Evolutionary conservation across 192 early-diverging fungal species (phyloP), one percentile per base, ranked within the genome.

Genomic region (Linnemannia hyalina): DNA sequence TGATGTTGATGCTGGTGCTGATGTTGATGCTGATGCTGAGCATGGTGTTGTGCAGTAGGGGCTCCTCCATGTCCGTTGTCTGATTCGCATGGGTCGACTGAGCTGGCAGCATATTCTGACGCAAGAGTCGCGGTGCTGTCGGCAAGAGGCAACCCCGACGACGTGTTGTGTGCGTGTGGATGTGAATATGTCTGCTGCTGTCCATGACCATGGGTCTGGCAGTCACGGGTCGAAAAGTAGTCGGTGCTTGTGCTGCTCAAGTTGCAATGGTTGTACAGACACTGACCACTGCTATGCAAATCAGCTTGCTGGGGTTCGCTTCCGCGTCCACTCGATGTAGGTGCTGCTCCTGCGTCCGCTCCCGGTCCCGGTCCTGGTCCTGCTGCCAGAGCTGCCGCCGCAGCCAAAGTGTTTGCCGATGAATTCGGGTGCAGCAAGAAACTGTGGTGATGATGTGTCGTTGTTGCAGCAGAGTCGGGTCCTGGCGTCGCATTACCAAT

Each of bases 61-160:
- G 4, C 26, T 26, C 29, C 23, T 13, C 40, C 42, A 26, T 76
- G 69, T 15, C 49, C 49, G 49, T 52, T 52, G 49, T 81, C 80
- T 57, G 38, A 76, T 9, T 81, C 80, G 20, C n/a, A 81, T 11
- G 68, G 49, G 40, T 75, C 80, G 38, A n/a, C 68, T 55, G 74
- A 76, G 32, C 80, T 81, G 1, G 80, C 36, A 8, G 80, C n/a
- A 63, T 71, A 76, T 2, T 70, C 80, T 3, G 73, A 81, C n/a
- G 54, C 36, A 3, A 81, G 42, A 1, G 74, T 71, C 36, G 74
- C 49, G 22, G 74, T 49, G 29, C 80, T 76, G 3, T 69, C 74
- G 11, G 7, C 36, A 4, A 73, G 78, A 44, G 35, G 7, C 36
- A 52, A 52, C 16, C 49, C 49, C 16, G 49, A 18, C 5, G 20